Evolutionary conservation across 73 alveolate species (phyloP).

Genomic region (Paramecium tetraurelia): DNA sequence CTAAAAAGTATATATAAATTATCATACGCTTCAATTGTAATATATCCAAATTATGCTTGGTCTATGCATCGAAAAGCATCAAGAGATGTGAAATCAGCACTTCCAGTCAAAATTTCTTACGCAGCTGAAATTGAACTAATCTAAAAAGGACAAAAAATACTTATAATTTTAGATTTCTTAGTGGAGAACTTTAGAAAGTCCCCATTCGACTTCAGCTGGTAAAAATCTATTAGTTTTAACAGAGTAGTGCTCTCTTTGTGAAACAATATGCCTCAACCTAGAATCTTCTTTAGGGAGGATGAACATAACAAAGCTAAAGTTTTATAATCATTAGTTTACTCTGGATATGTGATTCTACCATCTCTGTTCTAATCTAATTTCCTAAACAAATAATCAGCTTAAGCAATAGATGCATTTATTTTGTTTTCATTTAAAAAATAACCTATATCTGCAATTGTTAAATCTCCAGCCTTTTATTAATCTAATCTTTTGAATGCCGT

Average conservation of each 20-base stretch:
- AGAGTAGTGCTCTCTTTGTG: not conserved
- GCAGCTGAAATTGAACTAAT: conserved; percentile 28
- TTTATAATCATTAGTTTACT: not conserved
- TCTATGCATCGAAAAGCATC: conserved; percentile 39
- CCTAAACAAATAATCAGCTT: conserved; percentile 4
- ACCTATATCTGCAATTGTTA: not conserved
- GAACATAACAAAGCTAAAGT: not conserved
- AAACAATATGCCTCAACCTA: not conserved
- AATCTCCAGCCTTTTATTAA: not conserved
- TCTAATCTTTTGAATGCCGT: conserved; percentile 44
- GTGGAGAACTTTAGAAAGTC: conserved; percentile 15
- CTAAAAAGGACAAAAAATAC: not conserved
- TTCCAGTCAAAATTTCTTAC: conserved; percentile 1
- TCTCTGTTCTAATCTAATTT: conserved; percentile 26
- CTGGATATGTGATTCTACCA: conserved; percentile 52
- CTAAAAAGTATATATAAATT: not conserved
- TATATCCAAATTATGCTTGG: not conserved
- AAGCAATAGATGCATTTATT: not conserved
- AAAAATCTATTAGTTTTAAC: not conserved
- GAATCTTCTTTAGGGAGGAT: conserved; percentile 34
- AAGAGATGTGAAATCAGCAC: conserved; percentile 33
- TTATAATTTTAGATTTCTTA: conserved; percentile 20
- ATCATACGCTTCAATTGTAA: not conserved
- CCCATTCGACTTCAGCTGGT: conserved; percentile 54
- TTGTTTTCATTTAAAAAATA: conserved; percentile 5